Evolutionary conservation across 108 stramenopile genomes (phyloP).

Genomic region (Halocafeteria seosinensis): DNA sequence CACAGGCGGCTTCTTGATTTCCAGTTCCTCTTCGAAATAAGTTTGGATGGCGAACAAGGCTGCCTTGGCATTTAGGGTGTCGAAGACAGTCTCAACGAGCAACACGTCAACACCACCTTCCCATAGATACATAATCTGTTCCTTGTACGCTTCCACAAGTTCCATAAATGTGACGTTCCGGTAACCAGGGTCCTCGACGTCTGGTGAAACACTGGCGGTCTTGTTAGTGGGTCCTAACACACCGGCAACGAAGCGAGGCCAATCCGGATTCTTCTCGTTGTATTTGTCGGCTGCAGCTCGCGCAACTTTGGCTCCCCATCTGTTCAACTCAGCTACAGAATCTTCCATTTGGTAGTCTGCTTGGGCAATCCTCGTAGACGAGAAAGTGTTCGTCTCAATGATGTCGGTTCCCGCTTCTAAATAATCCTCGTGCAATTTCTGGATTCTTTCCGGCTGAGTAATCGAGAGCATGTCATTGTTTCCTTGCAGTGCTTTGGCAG

Average conservation of each 20-base stretch:
- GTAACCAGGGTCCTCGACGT: conserved; percentile 74
- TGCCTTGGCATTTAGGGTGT: conserved; percentile 92
- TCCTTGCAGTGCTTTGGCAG: conserved; percentile 70
- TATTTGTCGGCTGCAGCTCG: conserved; percentile 86
- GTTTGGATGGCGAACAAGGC: conserved; percentile 78
- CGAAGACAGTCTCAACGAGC: conserved; percentile 96
- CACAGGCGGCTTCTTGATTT: conserved; percentile 79
- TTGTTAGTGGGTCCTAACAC: conserved; percentile 93
- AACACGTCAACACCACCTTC: conserved; percentile 85
- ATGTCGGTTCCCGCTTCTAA: conserved; percentile 68
- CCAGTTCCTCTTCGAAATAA: conserved; percentile 64
- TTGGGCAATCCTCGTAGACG: conserved; percentile 88
- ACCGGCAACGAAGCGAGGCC: conserved; percentile 88
- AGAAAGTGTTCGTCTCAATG: conserved; percentile 96
- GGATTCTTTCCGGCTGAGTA: conserved; percentile 79
- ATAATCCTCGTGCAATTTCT: conserved; percentile 75
- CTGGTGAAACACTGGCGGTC: conserved; percentile 82
- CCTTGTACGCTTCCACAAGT: conserved; percentile 84
- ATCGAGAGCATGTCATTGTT: conserved; percentile 95
- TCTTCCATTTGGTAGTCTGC: conserved; percentile 92
- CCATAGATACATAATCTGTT: conserved; percentile 75
- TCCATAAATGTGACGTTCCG: conserved; percentile 95
- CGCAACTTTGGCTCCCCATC: conserved; percentile 67
- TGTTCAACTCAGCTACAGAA: conserved; percentile 84
- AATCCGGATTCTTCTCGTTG: conserved; percentile 70